Evolutionary conservation across 352 stramenopile genomes (phyloP).

Genomic region (Phytophthora pistaciae): DNA sequence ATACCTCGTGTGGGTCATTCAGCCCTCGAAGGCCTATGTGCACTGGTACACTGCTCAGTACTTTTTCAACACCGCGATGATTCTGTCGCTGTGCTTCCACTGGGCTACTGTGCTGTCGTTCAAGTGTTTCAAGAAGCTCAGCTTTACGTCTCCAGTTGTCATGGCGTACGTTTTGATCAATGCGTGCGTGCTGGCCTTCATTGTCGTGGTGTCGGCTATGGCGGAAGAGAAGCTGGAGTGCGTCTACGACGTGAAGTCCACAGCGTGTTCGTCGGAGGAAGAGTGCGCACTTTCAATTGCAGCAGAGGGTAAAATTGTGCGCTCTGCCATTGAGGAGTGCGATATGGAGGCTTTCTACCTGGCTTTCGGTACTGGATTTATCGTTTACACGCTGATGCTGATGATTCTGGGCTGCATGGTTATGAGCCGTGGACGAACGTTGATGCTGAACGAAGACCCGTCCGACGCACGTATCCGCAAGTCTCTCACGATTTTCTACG

Average conservation of each 20-base stretch:
- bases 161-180: constrained; percentile 77
- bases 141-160: constrained; percentile 80
- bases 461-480: constrained; percentile 84
- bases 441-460: constrained; percentile 90
- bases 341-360: constrained; percentile 87
- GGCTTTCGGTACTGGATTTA: constrained; percentile 77
- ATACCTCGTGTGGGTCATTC: constrained; percentile 85
- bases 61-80: constrained; percentile 90
- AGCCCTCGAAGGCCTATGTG: constrained; percentile 86
- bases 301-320: constrained; percentile 73
- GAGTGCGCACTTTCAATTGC: constrained; percentile 68
- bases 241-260: constrained; percentile 73
- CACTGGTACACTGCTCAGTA: constrained; percentile 90
- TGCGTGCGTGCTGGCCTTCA: constrained; percentile 67
- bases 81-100: constrained; percentile 90
- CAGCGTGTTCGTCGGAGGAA: constrained; percentile 59
- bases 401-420: constrained; percentile 90
- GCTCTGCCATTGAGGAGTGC: constrained; percentile 74
- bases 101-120: constrained; percentile 87
- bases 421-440: constrained; percentile 81
- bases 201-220: constrained; percentile 66
- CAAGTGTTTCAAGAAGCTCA: constrained; percentile 91
- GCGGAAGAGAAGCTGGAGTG: constrained; percentile 71
- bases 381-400: constrained; percentile 87
- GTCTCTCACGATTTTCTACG: constrained; percentile 90